Evolutionary conservation across 805 yeast genomes (phyloP).

Genomic region (Monosporozyma unispora): DNA sequence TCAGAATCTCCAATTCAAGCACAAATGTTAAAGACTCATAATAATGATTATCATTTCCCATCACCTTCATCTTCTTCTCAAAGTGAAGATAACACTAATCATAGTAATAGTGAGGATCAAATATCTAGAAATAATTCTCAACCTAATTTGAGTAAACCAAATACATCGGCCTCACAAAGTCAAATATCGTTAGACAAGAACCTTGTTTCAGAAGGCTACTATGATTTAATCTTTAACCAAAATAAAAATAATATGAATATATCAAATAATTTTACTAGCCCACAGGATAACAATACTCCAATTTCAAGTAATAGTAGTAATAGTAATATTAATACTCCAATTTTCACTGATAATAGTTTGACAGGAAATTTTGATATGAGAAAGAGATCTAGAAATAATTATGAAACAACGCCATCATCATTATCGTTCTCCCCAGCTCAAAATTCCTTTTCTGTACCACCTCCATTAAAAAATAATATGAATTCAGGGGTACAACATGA

Average conservation of each 20-base stretch:
- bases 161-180: neutral
- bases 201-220: neutral
- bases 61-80: slow-evolving; percentile 58
- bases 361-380: neutral
- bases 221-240: neutral
- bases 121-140: neutral
- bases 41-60: slow-evolving; percentile 23
- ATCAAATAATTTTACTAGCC: neutral
- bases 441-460: neutral
- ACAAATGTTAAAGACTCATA: neutral
- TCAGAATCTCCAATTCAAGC: neutral
- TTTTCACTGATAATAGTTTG: neutral
- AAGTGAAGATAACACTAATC: slow-evolving; percentile 35
- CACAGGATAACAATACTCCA: neutral
- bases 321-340: neutral
- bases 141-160: neutral
- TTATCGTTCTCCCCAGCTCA: no score
- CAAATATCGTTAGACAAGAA: neutral
- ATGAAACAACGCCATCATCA: neutral
- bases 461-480: neutral
- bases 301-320: neutral
- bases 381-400: neutral
- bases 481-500: neutral
- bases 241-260: neutral
- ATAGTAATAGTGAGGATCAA: slow-evolving; percentile 9